Conservation (phyloP, 805 yeast species). For the Candida rishiriensis region DNA sequence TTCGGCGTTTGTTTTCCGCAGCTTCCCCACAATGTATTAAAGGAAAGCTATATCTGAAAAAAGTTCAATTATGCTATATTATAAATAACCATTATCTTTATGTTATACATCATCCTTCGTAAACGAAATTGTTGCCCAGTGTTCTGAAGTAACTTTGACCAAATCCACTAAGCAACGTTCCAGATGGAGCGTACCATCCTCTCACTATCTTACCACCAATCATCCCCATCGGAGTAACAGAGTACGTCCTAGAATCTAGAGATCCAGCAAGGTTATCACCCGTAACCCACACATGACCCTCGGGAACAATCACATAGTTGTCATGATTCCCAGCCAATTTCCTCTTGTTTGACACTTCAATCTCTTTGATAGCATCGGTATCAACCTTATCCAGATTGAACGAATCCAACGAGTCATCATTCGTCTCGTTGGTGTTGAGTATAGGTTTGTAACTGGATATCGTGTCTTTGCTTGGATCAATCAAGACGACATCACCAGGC, state of each 20-base stretch:
- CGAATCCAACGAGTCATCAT: constrained; percentile 1
- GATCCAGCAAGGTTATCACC: constrained; percentile 91
- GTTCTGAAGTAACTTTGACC: constrained; percentile 52
- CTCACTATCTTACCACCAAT: constrained; percentile 84
- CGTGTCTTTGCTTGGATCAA: constrained; percentile 71
- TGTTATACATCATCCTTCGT: constrained; percentile 21
- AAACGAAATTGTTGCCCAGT: constrained; percentile 47
- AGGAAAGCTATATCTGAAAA: not conserved
- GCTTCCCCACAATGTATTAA: not conserved
- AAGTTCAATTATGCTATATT: not conserved
- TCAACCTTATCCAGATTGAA: not conserved
- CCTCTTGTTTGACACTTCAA: constrained; percentile 11
- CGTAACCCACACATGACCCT: constrained; percentile 95
- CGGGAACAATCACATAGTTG: constrained; percentile 72
- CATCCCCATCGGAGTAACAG: constrained; percentile 84
- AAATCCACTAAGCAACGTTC: constrained; percentile 8
- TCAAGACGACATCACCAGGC: constrained; percentile 84
- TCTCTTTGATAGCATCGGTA: constrained; percentile 9
- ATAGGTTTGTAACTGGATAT: constrained; percentile 28
- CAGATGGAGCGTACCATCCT: constrained; percentile 46
- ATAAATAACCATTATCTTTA: not conserved
- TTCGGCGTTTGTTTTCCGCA: not conserved
- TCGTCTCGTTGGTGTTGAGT: constrained; percentile 4
- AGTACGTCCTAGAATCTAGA: constrained; percentile 83
- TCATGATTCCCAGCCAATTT: constrained; percentile 25